Conservation (phyloP, 441 rosid species). For the Erodium chrysanthum region DNA sequence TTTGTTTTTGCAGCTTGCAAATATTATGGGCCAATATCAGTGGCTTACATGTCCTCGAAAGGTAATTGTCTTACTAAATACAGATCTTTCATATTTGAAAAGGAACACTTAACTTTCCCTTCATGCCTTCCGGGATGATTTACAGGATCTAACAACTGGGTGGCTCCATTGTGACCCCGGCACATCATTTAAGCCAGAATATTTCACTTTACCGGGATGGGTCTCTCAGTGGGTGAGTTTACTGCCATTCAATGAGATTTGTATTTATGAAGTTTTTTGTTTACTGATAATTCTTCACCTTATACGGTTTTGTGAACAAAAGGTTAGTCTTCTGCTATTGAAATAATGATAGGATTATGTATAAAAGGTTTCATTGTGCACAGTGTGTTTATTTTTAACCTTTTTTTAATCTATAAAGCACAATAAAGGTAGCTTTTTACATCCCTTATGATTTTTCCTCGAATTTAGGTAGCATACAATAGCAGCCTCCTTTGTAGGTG, state of each 20-base stretch:
- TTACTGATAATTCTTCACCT: background rate
- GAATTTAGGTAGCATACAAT: no score
- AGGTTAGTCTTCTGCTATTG: background rate
- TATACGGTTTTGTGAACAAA: background rate
- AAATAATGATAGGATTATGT: background rate
- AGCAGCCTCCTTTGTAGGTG: no score
- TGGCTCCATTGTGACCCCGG: conserved; percentile 95
- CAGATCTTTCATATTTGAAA: conserved; percentile 2
- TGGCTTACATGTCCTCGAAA: conserved; percentile 93
- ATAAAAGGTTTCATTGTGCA: background rate
- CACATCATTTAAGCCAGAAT: conserved; percentile 60
- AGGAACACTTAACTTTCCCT: conserved; percentile 9
- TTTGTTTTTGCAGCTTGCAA: conserved; percentile 58
- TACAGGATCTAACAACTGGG: conserved; percentile 74
- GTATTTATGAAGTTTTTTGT: background rate
- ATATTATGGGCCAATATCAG: conserved; percentile 60
- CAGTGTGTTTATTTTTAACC: background rate
- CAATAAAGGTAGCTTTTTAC: background rate
- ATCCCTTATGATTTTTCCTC: background rate
- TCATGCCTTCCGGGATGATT: background rate
- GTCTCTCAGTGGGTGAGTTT: conserved; percentile 51
- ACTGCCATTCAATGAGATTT: conserved; percentile 9
- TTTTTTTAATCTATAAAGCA: background rate
- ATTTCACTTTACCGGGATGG: conserved; percentile 42
- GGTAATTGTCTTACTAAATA: conserved; percentile 34